Percentiles rank a stretch among this genome's conserved stretches.
These are phyloP conservation scores for Leccinum pachyderme DNA, from an alignment of 1,284 basidiomycete species.

Conservation along the genomic window DNA sequence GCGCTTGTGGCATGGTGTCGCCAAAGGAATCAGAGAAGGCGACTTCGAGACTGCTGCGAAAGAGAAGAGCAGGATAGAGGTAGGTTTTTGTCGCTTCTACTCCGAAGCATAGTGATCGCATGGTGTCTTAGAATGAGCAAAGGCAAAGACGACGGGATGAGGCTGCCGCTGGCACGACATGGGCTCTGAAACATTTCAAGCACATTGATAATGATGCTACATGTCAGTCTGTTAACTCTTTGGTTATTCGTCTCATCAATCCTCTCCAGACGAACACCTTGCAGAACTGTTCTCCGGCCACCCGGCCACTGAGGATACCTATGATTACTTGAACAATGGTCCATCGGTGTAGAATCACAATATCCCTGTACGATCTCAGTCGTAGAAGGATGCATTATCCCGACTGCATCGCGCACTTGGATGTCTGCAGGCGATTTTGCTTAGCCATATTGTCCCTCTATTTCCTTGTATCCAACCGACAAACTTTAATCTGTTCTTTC, in stretches of 20 bases:
- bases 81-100: conserved; percentile 31
- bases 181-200: conserved; percentile 78
- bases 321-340: conserved; percentile 58
- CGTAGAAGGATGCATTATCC: conserved; percentile 2
- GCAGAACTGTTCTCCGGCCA: conserved; percentile 46
- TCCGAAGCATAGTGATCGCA: neutral
- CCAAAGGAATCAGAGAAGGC: conserved; percentile 87
- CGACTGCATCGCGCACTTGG: conserved; percentile 7
- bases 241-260: conserved; percentile 4
- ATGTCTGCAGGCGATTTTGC: conserved; percentile 19
- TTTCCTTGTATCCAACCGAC: conserved; percentile 17
- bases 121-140: conserved; percentile 75
- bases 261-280: conserved; percentile 55
- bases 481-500: conserved; percentile 17
- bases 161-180: conserved; percentile 64
- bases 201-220: conserved; percentile 65
- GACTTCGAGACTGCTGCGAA: conserved; percentile 90
- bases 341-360: conserved; percentile 27
- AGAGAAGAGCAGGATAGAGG: conserved; percentile 94
- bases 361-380: conserved; percentile 4
- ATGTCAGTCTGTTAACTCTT: conserved; percentile 49
- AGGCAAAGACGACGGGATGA: conserved; percentile 88
- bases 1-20: conserved; percentile 83
- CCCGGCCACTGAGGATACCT: conserved; percentile 66
- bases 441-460: conserved; percentile 17